These are phyloP conservation scores for Paecilomyces sp. DNA, from an alignment of 2,329 filamentous ascomycete species.

Conservation along the genomic window DNA sequence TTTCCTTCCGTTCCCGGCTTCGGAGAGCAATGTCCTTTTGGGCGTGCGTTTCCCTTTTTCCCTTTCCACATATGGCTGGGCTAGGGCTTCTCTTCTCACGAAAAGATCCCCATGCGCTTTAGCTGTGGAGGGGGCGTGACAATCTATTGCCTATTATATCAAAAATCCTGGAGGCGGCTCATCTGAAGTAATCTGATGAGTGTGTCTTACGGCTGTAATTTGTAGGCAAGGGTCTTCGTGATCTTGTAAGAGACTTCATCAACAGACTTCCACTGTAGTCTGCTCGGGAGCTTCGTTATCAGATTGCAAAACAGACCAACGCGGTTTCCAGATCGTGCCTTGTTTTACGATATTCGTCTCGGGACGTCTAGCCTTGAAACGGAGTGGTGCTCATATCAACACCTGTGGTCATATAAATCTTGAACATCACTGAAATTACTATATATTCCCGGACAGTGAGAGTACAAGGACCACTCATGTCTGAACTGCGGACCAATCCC, in stretches of 20 bases:
- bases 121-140: constrained; percentile 43
- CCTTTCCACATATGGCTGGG: constrained; percentile 36
- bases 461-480: not conserved
- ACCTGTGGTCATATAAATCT: not conserved
- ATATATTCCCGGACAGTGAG: not conserved
- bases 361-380: no score
- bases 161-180: not conserved
- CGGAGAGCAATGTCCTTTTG: constrained; percentile 27
- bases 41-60: constrained; percentile 38
- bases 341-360: no score
- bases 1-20: constrained; percentile 46
- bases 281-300: not conserved
- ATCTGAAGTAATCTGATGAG: not conserved
- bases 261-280: not conserved
- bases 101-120: constrained; percentile 31
- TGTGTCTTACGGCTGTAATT: not conserved
- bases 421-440: not conserved
- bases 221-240: not conserved
- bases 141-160: constrained; percentile 10
- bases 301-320: not conserved
- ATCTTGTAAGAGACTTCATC: not conserved
- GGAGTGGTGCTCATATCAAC: no score
- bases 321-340: no score
- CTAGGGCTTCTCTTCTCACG: constrained; percentile 33
- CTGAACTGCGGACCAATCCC: not conserved